Evolutionary conservation across 2,329 filamentous ascomycete species (phyloP).

Genomic region (Tolypocladium endophyticum): DNA sequence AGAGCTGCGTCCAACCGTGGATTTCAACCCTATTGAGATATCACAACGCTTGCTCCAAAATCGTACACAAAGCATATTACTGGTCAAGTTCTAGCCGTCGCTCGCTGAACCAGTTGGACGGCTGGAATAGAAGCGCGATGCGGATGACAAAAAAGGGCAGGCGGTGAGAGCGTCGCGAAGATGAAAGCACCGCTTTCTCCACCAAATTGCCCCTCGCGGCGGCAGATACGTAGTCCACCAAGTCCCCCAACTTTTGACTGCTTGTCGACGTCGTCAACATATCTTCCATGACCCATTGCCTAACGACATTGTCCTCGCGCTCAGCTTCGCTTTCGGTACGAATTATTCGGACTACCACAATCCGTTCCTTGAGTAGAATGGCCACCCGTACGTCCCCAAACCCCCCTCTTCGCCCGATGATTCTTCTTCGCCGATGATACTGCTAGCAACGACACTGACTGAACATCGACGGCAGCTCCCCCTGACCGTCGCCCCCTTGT

Average conservation of each 20-base stretch:
- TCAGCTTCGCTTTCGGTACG: not conserved
- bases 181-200: not conserved
- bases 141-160: not conserved
- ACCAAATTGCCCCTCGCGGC: not conserved
- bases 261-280: not conserved
- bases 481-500: constrained; percentile 53
- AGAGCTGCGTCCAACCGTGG: not conserved
- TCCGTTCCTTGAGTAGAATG: constrained; percentile 8
- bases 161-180: not conserved
- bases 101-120: not conserved
- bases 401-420: not conserved
- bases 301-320: not conserved
- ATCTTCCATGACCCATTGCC: constrained; percentile 5
- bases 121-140: not conserved
- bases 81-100: no score
- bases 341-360: not conserved
- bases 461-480: constrained; percentile 13
- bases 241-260: not conserved
- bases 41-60: no score
- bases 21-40: not conserved
- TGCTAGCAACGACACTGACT: not conserved
- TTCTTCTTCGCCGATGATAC: no score
- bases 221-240: not conserved
- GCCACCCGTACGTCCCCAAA: constrained; percentile 8
- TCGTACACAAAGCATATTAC: no score